Percentiles rank a stretch among this genome's conserved stretches.
phyloP scores from a whole-genome alignment of 2,329 filamentous ascomycete genomes.

The Colletotrichum lindemuthianum region DNA sequence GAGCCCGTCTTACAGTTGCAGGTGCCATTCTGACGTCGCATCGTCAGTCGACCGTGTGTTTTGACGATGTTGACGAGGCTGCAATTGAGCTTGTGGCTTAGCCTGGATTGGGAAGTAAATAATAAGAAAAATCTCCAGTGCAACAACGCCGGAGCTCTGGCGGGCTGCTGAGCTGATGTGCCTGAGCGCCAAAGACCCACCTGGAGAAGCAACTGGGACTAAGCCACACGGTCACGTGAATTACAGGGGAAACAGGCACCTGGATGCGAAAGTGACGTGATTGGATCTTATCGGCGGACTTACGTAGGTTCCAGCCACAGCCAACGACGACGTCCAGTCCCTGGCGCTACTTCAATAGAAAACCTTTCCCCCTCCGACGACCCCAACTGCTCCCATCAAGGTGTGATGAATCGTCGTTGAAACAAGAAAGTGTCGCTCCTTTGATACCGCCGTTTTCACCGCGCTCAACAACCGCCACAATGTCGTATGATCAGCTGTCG shows the following conservation, averaged over 20 bases:
- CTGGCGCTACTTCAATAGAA: slow-evolving; percentile 8
- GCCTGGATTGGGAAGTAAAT: slow-evolving; percentile 40
- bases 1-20: slow-evolving; percentile 64
- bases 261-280: slow-evolving; percentile 17
- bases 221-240: slow-evolving; percentile 24
- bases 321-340: slow-evolving; percentile 32
- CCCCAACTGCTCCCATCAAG: not conserved
- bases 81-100: slow-evolving; percentile 31
- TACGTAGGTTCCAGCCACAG: slow-evolving; percentile 35
- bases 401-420: not conserved
- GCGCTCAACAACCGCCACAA: slow-evolving; percentile 49
- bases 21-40: slow-evolving; percentile 62
- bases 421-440: slow-evolving; percentile 1
- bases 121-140: slow-evolving; percentile 36
- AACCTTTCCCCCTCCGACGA: not conserved
- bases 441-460: slow-evolving; percentile 1
- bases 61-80: slow-evolving; percentile 37
- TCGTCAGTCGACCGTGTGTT: slow-evolving; percentile 49
- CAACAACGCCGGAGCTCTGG: slow-evolving; percentile 32
- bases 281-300: slow-evolving; percentile 19
- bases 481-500: slow-evolving; percentile 93
- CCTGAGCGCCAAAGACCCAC: slow-evolving; percentile 22
- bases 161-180: slow-evolving; percentile 18
- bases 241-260: slow-evolving; percentile 26
- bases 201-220: not conserved